These are phyloP conservation scores for Fusarium anthophilum DNA, from an alignment of 2,329 filamentous ascomycete genomes.

Conservation along the genomic window DNA sequence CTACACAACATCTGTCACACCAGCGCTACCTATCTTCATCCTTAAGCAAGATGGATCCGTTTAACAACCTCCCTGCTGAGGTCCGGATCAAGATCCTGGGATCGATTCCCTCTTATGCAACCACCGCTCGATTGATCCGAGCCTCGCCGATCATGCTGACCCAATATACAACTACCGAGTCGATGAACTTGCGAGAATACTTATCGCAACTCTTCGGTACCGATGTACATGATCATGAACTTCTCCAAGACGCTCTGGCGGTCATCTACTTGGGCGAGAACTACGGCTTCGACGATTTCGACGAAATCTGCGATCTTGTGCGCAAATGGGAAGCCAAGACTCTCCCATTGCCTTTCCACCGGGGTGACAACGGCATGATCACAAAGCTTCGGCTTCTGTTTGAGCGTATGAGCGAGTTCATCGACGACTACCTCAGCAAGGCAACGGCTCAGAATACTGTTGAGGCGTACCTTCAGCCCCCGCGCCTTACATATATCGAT, in stretches of 20 bases:
- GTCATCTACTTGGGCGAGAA: background rate
- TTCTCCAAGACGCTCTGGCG: background rate
- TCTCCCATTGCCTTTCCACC: background rate
- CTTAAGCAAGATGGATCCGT: background rate
- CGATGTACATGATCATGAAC: background rate
- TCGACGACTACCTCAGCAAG: background rate
- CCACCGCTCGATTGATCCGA: background rate
- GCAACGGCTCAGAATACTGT: background rate
- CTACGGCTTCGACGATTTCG: fast-evolving
- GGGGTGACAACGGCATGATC: fast-evolving
- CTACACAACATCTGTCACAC: background rate
- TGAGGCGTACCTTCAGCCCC: background rate
- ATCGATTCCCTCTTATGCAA: background rate
- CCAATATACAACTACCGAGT: background rate
- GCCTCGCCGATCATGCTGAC: background rate
- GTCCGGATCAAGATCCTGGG: background rate
- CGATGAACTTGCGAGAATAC: background rate
- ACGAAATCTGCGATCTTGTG: background rate
- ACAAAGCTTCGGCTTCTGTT: background rate
- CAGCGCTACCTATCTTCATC: background rate
- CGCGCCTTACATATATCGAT: background rate
- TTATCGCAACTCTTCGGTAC: background rate
- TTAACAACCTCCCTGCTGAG: background rate
- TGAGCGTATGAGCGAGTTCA: background rate
- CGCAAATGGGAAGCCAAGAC: background rate